Percentiles rank a stretch among this genome's conserved stretches.
Conservation (phyloP, 345 rosid species). For the Durio zibethinus region DNA sequence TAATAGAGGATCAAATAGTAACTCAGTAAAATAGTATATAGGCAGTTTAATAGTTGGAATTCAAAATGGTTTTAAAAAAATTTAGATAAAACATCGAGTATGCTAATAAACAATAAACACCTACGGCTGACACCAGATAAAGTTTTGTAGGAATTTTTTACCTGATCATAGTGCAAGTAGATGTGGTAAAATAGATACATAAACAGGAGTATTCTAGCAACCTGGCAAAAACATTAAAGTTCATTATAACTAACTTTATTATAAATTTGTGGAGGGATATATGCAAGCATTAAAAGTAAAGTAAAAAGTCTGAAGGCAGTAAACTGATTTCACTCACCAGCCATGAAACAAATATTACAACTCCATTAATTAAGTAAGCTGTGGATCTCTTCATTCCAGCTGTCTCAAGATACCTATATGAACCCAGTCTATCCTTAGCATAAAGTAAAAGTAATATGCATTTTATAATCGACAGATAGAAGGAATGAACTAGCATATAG, state of each 20-base stretch:
- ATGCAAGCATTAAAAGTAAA: background rate
- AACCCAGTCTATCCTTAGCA: background rate
- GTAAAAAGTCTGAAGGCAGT: background rate
- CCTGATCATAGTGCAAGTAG: conserved; percentile 49
- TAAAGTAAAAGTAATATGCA: background rate
- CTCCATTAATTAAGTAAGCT: conserved; percentile 52
- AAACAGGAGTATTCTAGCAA: conserved; percentile 52
- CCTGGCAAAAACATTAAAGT: conserved; percentile 29
- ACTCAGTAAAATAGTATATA: background rate
- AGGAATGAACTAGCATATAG: background rate
- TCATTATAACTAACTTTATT: background rate
- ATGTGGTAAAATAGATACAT: conserved; percentile 49
- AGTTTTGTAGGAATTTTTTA: conserved; percentile 14
- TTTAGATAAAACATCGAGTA: background rate
- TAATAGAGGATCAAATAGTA: too few species aligned
- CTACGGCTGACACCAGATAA: background rate
- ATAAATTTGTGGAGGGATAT: background rate
- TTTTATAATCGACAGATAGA: background rate
- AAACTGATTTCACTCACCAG: conserved; percentile 32
- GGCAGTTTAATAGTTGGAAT: background rate
- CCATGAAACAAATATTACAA: conserved; percentile 52
- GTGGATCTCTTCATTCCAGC: conserved; percentile 57
- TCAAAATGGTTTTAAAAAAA: background rate
- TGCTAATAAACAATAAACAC: background rate
- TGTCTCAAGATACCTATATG: conserved; percentile 52